phyloP scores from a whole-genome alignment of 139 green algal species.

The Micromonas pusilla region DNA sequence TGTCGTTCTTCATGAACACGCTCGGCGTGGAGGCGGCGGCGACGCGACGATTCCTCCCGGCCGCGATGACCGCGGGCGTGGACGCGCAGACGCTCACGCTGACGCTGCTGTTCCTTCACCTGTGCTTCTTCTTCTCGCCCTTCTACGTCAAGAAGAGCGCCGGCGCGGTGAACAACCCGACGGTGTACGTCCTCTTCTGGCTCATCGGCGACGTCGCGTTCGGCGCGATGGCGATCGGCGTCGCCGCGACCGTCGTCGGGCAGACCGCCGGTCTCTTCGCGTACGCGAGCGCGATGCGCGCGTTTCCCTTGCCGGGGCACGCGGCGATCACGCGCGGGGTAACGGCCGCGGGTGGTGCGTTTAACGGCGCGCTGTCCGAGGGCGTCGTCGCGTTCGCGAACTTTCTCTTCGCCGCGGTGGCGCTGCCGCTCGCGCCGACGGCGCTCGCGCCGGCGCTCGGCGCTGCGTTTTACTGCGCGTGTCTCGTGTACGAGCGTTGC shows the following conservation, averaged over 20 bases:
- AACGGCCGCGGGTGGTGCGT: background rate
- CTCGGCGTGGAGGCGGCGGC: background rate
- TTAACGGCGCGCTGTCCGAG: background rate
- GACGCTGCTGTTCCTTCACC: background rate
- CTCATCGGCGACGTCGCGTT: background rate
- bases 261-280: background rate
- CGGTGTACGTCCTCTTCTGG: background rate
- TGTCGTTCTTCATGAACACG: background rate
- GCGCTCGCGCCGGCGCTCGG: background rate
- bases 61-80: background rate
- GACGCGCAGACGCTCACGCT: background rate
- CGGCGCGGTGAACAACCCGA: constrained; percentile 5
- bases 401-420: background rate
- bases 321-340: background rate
- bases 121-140: constrained; percentile 4
- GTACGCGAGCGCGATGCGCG: background rate
- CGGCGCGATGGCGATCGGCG: background rate
- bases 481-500: background rate
- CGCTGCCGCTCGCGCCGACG: background rate
- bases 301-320: background rate
- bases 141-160: background rate
- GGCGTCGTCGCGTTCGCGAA: background rate
- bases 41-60: background rate
- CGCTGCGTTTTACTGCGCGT: background rate
- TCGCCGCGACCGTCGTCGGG: background rate